Evolutionary conservation across 352 stramenopile genomes (phyloP).

Genomic region (Elongisporangium anandrum): DNA sequence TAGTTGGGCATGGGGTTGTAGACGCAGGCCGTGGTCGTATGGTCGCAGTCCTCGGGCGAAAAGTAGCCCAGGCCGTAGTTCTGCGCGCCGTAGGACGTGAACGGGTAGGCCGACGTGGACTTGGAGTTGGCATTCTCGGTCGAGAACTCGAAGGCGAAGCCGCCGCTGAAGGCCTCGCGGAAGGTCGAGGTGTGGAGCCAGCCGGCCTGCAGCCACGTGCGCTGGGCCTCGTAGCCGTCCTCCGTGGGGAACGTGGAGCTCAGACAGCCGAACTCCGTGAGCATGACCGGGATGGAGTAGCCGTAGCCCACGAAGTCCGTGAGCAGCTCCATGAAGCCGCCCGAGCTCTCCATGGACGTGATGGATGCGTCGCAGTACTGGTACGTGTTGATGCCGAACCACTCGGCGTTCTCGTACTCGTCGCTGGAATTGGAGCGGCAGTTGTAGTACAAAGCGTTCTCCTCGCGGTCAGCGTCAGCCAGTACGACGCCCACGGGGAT

Average conservation of each 20-base stretch:
- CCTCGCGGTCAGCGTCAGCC: slow-evolving; percentile 45
- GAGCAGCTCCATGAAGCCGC: slow-evolving; percentile 46
- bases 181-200: slow-evolving; percentile 51
- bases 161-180: slow-evolving; percentile 51
- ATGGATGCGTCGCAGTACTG: slow-evolving; percentile 57
- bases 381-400: slow-evolving; percentile 78
- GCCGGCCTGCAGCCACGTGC: slow-evolving; percentile 51
- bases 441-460: slow-evolving; percentile 70
- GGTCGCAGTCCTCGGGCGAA: slow-evolving; percentile 62
- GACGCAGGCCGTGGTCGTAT: slow-evolving; percentile 39
- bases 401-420: slow-evolving; percentile 61
- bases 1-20: slow-evolving; percentile 82
- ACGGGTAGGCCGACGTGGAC: slow-evolving; percentile 50
- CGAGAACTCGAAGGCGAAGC: slow-evolving; percentile 82
- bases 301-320: slow-evolving; percentile 46
- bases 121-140: slow-evolving; percentile 73
- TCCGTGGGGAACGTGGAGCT: slow-evolving; percentile 54
- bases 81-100: slow-evolving; percentile 61
- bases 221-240: slow-evolving; percentile 54
- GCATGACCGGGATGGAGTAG: slow-evolving; percentile 70
- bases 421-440: slow-evolving; percentile 53
- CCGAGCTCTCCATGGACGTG: slow-evolving; percentile 25
- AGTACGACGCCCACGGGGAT: slow-evolving; percentile 78
- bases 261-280: slow-evolving; percentile 83
- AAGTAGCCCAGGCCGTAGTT: slow-evolving; percentile 90